A percentile compares a stretch with the other conserved stretches of the same genome.
Evolutionary conservation across 2,329 filamentous ascomycete species (phyloP).

Genomic region (Fusarium xyrophilum): DNA sequence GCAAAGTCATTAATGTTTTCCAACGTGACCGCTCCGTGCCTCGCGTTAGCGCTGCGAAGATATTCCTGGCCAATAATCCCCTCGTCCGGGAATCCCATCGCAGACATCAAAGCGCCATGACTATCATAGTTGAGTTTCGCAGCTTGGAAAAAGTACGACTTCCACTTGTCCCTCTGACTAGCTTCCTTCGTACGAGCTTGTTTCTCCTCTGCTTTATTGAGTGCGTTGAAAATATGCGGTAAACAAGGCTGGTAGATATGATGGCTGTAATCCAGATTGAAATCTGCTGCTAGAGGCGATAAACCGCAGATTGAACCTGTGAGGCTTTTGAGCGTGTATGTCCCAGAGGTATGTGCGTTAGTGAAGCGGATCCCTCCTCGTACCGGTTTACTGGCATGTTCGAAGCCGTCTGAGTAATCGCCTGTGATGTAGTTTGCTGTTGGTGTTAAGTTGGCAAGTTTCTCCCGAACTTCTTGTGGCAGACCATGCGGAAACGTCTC

Average conservation of each 20-base stretch:
- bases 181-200: neutral
- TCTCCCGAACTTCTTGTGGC: constrained; percentile 42
- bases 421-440: constrained; percentile 46
- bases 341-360: constrained; percentile 50
- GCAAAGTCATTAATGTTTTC: constrained; percentile 47
- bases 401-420: constrained; percentile 46
- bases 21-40: constrained; percentile 40
- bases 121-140: constrained; percentile 45
- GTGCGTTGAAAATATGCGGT: constrained; percentile 47
- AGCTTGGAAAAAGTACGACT: constrained; percentile 20
- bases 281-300: constrained; percentile 50
- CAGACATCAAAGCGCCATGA: constrained; percentile 40
- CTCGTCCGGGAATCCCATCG: constrained; percentile 42
- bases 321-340: constrained; percentile 54
- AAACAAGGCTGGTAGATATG: constrained; percentile 54
- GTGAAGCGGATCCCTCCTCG: constrained; percentile 51
- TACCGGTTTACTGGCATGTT: constrained; percentile 21
- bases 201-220: constrained; percentile 36
- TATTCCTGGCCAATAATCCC: constrained; percentile 42
- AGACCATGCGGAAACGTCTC: constrained; percentile 42
- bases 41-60: constrained; percentile 39
- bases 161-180: constrained; percentile 38
- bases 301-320: constrained; percentile 52
- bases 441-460: constrained; percentile 40
- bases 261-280: constrained; percentile 50